These are phyloP conservation scores for Zygotorulaspora sp. DNA, from an alignment of 805 yeast species.

Conservation along the genomic window DNA sequence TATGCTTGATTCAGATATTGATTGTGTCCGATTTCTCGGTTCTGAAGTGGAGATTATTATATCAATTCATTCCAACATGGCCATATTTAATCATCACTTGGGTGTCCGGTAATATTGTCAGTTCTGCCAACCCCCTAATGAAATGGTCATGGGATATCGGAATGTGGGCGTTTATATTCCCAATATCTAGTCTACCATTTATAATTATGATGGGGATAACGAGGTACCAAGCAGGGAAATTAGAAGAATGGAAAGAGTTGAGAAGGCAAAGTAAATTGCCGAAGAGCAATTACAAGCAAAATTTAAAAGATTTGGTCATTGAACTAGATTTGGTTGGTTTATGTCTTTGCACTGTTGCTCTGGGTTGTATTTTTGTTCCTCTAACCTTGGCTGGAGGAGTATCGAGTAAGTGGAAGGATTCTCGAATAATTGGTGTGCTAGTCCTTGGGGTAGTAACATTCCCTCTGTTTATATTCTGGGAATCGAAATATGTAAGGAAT, in stretches of 20 bases:
- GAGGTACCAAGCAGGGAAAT: constrained; percentile 49
- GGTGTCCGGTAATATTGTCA: constrained; percentile 59
- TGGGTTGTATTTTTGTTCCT: constrained; percentile 67
- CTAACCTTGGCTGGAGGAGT: constrained; percentile 72
- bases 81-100: constrained; percentile 77
- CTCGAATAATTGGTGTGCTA: constrained; percentile 61
- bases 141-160: constrained; percentile 74
- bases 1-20: constrained; percentile 51
- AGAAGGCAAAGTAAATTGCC: constrained; percentile 38
- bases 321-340: constrained; percentile 62
- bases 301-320: constrained; percentile 47
- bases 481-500: constrained; percentile 46
- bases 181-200: constrained; percentile 59
- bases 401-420: constrained; percentile 50
- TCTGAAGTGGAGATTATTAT: constrained; percentile 65
- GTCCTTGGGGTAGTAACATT: constrained; percentile 60
- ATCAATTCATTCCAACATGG: constrained; percentile 60
- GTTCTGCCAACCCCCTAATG: constrained; percentile 32
- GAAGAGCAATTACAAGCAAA: constrained; percentile 36
- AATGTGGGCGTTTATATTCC: constrained; percentile 77
- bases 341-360: constrained; percentile 47
- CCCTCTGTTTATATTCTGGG: constrained; percentile 59
- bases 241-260: constrained; percentile 46
- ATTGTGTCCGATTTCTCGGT: constrained; percentile 63
- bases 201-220: constrained; percentile 50